Percentiles rank a stretch among this genome's conserved stretches.
Conservation (phyloP, 2,329 filamentous ascomycete species). For the Hypomyces perniciosus region DNA sequence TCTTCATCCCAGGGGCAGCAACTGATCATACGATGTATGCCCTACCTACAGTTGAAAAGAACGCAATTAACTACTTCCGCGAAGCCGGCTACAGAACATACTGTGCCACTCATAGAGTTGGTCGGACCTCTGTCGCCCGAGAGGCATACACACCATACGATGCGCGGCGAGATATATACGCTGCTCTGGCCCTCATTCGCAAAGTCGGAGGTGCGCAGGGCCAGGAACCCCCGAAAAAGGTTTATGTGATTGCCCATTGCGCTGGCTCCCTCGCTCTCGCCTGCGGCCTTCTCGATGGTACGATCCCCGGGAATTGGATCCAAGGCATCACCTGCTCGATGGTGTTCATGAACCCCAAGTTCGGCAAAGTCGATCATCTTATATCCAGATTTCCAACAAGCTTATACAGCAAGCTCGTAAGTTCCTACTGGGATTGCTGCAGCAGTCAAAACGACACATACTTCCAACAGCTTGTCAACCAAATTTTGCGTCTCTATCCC, state of each 20-base stretch:
- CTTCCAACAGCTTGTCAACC: too few species aligned
- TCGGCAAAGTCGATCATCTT: conserved; percentile 15
- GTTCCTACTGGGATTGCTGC: conserved; percentile 17
- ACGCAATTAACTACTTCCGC: conserved; percentile 57
- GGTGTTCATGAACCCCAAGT: conserved; percentile 56
- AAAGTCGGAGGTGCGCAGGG: conserved; percentile 23
- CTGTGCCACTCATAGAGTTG: conserved; percentile 52
- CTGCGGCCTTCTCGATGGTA: conserved; percentile 54
- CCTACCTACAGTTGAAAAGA: too few species aligned
- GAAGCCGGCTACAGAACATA: conserved; percentile 55
- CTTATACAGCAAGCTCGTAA: conserved; percentile 13
- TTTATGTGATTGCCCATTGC: conserved; percentile 58
- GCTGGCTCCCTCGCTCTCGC: conserved; percentile 55
- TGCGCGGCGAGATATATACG: conserved; percentile 51
- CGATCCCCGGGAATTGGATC: conserved; percentile 52
- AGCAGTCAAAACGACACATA: conserved; percentile 15
- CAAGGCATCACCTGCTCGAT: conserved; percentile 52
- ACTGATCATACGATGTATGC: too few species aligned
- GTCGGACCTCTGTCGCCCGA: conserved; percentile 45
- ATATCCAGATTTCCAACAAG: conserved; percentile 11
- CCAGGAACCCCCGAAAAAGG: conserved; percentile 23
- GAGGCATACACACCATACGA: conserved; percentile 54
- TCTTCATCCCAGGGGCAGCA: too few species aligned
- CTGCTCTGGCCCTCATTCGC: conserved; percentile 49
- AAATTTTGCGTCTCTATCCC: too few species aligned